Conservation (phyloP, 495 filamentous ascomycete genomes). For the Podospora sp. region DNA sequence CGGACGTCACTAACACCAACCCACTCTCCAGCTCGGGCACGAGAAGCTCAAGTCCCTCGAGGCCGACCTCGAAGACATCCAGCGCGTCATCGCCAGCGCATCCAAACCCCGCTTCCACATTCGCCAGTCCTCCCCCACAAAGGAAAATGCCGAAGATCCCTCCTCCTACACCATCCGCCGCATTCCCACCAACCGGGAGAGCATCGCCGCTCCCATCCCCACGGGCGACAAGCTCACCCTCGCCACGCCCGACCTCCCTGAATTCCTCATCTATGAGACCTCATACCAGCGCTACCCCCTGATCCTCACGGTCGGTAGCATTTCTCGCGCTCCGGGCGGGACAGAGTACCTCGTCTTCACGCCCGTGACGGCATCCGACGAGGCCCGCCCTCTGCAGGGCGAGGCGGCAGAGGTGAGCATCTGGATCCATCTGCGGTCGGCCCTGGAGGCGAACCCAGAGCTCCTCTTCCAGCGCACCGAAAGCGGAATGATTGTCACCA, state of each 20-base stretch:
- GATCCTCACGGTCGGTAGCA: slow-evolving; percentile 33
- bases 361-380: slow-evolving; percentile 27
- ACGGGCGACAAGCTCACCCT: slow-evolving; percentile 34
- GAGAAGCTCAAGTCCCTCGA: slow-evolving; percentile 36
- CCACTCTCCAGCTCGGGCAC: slow-evolving; percentile 39
- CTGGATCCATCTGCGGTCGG: slow-evolving; percentile 40
- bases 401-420: slow-evolving; percentile 38
- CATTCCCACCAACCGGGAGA: slow-evolving; percentile 25
- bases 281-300: slow-evolving; percentile 44
- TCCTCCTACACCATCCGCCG: slow-evolving; percentile 37
- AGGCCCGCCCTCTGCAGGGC: slow-evolving; percentile 11
- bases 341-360: slow-evolving; percentile 32
- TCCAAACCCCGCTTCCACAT: slow-evolving; percentile 39
- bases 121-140: slow-evolving; percentile 24
- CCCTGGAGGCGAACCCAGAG: slow-evolving; percentile 30
- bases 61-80: slow-evolving; percentile 41
- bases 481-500: slow-evolving; percentile 33
- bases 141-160: slow-evolving; percentile 25
- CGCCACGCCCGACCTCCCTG: slow-evolving; percentile 34
- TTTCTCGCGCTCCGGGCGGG: slow-evolving; percentile 39
- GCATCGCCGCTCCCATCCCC: slow-evolving; percentile 25
- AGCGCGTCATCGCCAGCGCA: slow-evolving; percentile 36
- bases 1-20: too few species aligned
- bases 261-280: slow-evolving; percentile 43
- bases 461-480: slow-evolving; percentile 39